Base-by-base conservation (phyloP, 176 grass and related monocot genomes). In the Alloteropsis semialata region DNA sequence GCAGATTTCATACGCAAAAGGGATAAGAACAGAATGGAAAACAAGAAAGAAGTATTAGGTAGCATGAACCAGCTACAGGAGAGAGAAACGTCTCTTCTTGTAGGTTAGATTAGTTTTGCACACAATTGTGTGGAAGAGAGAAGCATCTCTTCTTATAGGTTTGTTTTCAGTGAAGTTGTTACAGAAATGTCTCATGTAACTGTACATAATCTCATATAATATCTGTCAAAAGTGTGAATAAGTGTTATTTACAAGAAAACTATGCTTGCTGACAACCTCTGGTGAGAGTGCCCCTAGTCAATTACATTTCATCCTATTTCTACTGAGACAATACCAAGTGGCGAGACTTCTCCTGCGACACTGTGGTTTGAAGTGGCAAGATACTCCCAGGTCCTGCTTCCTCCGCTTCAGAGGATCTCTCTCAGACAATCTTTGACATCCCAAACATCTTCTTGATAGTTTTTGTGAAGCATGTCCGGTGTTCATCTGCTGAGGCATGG, bases 401-500 rank as follows among this genome's bases (percentile, higher is more conserved):
- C 78, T 88, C 86, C 3, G 53, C 28, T 60, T 87, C 80, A 13
- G 75, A 22, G 10, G 88, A 80, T 58, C 81, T 85, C 45, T 93
- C 84, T 42, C 77, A 79, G 12, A 88, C 92, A 6, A 43, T 72
- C 87, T 85, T 93, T 39, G 91, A 92, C 87, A 96, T 87, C 14
- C 80, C 91, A 62, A 93, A 98, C 89, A 98, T 88, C 84, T 84
- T 92, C 72, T 88, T 72, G 6, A 96, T 84, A 22, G 91, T 98
- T 45, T 88, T 90, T 22, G 92, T 82, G 48, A 96, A 87, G 57
- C 93, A 98, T 75, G 82, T 92, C 44, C 60, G 77, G 89, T 93
- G 93, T 59, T 98, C 96, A 36, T 93, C 91, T 57, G 89, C 60
- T 3, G 89, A 98, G 6, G 96, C 93, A 77, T 89, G 87, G 68